Evolutionary conservation across 192 early-diverging fungal species (phyloP), one percentile per base, ranked within the genome.

Genomic region (Powellomyces hirtus): DNA sequence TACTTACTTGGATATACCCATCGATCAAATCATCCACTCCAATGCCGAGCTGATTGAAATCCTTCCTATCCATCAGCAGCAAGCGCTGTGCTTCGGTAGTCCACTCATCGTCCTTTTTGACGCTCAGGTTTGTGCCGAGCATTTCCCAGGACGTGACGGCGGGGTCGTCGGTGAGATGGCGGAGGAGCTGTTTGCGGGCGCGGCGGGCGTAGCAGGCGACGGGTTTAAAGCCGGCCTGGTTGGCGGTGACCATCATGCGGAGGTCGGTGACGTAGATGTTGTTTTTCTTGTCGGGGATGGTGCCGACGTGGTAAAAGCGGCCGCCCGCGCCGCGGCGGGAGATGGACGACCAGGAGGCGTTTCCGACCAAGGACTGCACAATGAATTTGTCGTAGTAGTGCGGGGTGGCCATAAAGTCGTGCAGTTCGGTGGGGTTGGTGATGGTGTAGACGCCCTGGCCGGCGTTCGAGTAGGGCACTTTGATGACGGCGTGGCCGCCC

Each of bases 341-440:
- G 20, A 85, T 77, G 36, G 84, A 87, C 2, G 86, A 88, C 91
- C 91, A 93, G 2, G 89, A 89, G 7, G 92, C 90, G 58, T 93
- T 93, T 18, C 92, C 92, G 31, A 94, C 92, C 8, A 94, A 77
- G 16, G 86, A 88, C 70, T 94, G 92, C 2, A 94, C 92, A 76
- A 94, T 93, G 64, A 91, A 94, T 80, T 94, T 94, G 78, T 93
- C 88, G 71, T 94, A 94, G 62, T 90, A 85, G 57, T 94, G 92
- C 68, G 89, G 86, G 33, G 77, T 74, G 10, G 81, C 78, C 82
- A 94, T 84, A 67, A 94, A 94, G 16, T 79, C 77, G 31, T 86
- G 75, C 29, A 94, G 77, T 74, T 94, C 92, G 24, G 76, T 45
- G 30, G 83, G 77, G 64, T 86, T 90, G 29, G 91, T 93, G 66